These are phyloP conservation scores for Melanopsichium pennsylvanicum DNA, from an alignment of 1,284 basidiomycete genomes.

Conservation along the genomic window DNA sequence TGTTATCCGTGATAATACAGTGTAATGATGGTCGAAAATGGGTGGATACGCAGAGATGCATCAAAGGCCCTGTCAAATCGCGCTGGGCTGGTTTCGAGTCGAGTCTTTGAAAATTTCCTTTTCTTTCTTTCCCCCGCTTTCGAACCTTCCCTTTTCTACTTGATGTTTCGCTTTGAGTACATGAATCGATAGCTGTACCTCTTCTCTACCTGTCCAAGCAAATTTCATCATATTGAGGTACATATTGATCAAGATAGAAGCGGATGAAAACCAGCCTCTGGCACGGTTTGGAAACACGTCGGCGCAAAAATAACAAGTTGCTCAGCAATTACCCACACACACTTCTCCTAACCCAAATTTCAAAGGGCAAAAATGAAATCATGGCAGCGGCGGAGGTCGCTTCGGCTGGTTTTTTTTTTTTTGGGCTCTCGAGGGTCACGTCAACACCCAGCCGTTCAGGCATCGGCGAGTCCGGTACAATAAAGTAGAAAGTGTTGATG, in stretches of 20 bases:
- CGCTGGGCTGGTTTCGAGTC: constrained; percentile 20
- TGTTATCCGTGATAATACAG: not conserved
- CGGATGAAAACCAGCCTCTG: constrained; percentile 16
- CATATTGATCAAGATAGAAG: not conserved
- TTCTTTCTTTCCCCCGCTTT: not conserved
- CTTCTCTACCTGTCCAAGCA: not conserved
- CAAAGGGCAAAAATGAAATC: too few species aligned
- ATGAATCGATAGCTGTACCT: not conserved
- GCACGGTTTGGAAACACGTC: too few species aligned
- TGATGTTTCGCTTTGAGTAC: not conserved
- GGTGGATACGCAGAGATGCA: constrained; percentile 10
- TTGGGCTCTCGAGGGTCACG: too few species aligned
- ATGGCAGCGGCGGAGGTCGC: too few species aligned
- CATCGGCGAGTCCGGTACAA: too few species aligned
- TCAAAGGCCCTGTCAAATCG: constrained; percentile 21
- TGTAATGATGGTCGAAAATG: too few species aligned
- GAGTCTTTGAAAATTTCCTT: not conserved
- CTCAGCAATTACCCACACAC: too few species aligned
- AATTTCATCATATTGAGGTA: not conserved
- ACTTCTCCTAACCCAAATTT: not conserved
- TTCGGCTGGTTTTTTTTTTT: too few species aligned
- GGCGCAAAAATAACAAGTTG: too few species aligned
- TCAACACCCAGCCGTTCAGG: too few species aligned
- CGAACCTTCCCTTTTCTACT: too few species aligned
- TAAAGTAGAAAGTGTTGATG: too few species aligned